phyloP scores from a whole-genome alignment of 768 basidiomycete species.

The Tephrocybe sp. region DNA sequence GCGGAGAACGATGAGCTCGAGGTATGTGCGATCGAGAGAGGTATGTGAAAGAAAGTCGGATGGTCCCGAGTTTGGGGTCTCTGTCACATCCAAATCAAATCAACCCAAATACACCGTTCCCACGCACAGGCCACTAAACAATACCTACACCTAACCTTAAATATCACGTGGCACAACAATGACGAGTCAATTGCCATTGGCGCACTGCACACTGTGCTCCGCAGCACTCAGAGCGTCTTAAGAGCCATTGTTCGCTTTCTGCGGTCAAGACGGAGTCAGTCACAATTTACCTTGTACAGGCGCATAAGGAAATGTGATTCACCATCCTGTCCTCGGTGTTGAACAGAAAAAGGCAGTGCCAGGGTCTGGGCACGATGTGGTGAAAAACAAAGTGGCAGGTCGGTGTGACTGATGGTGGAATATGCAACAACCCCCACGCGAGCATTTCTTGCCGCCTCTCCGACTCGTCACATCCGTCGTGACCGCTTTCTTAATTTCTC shows the following conservation, averaged over 20 bases:
- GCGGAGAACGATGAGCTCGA: constrained; percentile 31
- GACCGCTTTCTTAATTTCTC: constrained; percentile 14
- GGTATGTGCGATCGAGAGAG: constrained; percentile 46
- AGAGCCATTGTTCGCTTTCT: too few species aligned
- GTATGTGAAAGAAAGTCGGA: constrained; percentile 50
- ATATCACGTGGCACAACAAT: constrained; percentile 31
- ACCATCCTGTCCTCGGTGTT: background rate
- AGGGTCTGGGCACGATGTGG: constrained; percentile 15
- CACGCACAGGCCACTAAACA: constrained; percentile 52
- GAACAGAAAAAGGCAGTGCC: background rate
- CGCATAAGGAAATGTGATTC: too few species aligned
- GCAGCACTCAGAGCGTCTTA: background rate
- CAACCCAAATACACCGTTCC: constrained; percentile 36
- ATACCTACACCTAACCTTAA: constrained; percentile 31
- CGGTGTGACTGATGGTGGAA: constrained; percentile 24
- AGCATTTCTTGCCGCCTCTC: constrained; percentile 7
- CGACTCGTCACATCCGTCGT: constrained; percentile 20
- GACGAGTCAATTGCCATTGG: background rate
- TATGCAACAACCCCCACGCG: constrained; percentile 13
- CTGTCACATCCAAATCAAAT: constrained; percentile 48
- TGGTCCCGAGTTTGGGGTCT: constrained; percentile 41
- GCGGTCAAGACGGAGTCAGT: too few species aligned
- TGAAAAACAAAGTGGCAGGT: constrained; percentile 20
- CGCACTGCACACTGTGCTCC: background rate
- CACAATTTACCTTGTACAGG: too few species aligned